Evolutionary conservation across 768 basidiomycete genomes (phyloP).

Genomic region (Tylopilus plumbeoviolaceoides): DNA sequence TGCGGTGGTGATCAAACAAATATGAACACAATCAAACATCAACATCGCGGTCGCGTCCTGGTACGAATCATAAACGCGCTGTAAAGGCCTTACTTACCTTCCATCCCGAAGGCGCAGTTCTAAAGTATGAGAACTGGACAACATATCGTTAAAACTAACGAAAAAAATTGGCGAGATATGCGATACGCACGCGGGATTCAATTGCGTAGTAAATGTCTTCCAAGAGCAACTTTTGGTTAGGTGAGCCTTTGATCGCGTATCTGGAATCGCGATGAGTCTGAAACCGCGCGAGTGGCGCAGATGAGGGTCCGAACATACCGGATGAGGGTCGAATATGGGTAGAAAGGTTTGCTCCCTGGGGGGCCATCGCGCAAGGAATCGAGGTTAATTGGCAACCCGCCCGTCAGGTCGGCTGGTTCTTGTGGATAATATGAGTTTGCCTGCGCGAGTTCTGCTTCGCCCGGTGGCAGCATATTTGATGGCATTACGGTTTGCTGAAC

Average conservation of each 20-base stretch:
- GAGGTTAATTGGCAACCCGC: slow-evolving; percentile 81
- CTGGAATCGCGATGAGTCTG: slow-evolving; percentile 35
- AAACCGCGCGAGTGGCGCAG: not conserved
- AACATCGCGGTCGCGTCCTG: slow-evolving; percentile 56
- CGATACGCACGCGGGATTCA: slow-evolving; percentile 68
- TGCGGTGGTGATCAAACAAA: slow-evolving; percentile 45
- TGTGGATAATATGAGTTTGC: slow-evolving; percentile 67
- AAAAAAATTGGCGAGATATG: not conserved
- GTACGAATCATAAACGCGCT: not conserved
- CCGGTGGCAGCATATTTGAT: slow-evolving; percentile 56
- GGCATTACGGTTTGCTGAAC: slow-evolving; percentile 53
- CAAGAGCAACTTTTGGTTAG: slow-evolving; percentile 77
- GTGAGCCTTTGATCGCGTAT: slow-evolving; percentile 89
- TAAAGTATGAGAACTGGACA: slow-evolving; percentile 80
- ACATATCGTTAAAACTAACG: slow-evolving; percentile 8
- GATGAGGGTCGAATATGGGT: slow-evolving; percentile 88
- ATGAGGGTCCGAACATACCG: slow-evolving; percentile 48
- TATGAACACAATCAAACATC: slow-evolving; percentile 56
- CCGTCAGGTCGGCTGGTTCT: slow-evolving; percentile 72
- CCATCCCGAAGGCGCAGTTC: slow-evolving; percentile 86
- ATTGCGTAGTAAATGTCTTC: slow-evolving; percentile 94
- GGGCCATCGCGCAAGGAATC: slow-evolving; percentile 85
- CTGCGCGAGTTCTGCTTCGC: slow-evolving; percentile 48
- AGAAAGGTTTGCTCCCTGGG: slow-evolving; percentile 86
- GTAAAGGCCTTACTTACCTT: slow-evolving; percentile 53